Evolutionary conservation across 495 filamentous ascomycete species (phyloP).

Genomic region (Daldinia grandis): DNA sequence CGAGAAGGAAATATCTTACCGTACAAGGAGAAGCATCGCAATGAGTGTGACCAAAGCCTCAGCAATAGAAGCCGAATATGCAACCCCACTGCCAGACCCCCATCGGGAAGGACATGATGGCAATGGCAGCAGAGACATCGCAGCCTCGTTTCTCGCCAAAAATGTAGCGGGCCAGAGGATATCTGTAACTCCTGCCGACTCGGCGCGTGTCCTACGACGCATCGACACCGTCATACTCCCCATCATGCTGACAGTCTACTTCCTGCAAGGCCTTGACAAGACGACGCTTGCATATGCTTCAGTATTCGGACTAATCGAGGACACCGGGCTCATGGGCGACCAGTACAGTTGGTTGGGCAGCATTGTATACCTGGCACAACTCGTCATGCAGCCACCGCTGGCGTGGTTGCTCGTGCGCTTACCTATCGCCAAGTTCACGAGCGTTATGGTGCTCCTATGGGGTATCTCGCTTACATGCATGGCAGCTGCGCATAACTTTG

Average conservation of each 20-base stretch:
- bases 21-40: neutral
- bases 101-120: neutral
- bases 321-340: constrained; percentile 38
- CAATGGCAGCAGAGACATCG: constrained; percentile 18
- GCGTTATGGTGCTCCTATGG: constrained; percentile 41
- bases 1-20: neutral
- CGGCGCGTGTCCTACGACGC: constrained; percentile 34
- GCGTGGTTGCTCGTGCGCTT: constrained; percentile 51
- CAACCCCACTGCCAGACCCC: neutral
- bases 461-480: constrained; percentile 39
- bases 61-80: constrained; percentile 9
- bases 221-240: constrained; percentile 53
- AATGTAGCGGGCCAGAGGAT: constrained; percentile 21
- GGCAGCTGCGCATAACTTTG: constrained; percentile 47
- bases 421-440: constrained; percentile 45
- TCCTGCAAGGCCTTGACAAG: constrained; percentile 55
- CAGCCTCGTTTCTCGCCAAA: constrained; percentile 29
- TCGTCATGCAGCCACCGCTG: constrained; percentile 42
- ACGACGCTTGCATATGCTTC: constrained; percentile 49
- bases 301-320: constrained; percentile 41
- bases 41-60: constrained; percentile 12
- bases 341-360: constrained; percentile 45
- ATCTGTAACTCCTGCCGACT: constrained; percentile 21
- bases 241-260: constrained; percentile 53
- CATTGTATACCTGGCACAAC: constrained; percentile 44